These are phyloP conservation scores for Draba incana DNA, from an alignment of 345 rosid genomes.

Conservation along the genomic window DNA sequence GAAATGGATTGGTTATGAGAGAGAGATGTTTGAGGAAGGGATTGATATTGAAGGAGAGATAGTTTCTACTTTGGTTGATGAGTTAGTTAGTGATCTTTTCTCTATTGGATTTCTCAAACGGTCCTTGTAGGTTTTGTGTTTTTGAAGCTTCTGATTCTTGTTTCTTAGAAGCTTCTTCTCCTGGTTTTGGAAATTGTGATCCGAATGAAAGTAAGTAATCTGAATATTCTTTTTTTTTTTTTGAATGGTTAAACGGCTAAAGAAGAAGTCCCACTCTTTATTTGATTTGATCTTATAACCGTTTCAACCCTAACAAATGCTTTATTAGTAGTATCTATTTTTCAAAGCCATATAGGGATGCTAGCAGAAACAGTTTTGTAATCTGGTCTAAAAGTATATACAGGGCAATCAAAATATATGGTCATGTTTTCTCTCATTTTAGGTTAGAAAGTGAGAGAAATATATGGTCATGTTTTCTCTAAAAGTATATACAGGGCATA, in stretches of 20 bases:
- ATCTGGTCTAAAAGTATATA: no score
- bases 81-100: conserved; percentile 58
- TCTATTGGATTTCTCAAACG: conserved; percentile 18
- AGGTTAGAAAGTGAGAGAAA: no score
- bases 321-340: no score
- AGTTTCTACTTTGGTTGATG: conserved; percentile 61
- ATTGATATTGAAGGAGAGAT: conserved; percentile 62
- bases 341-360: no score
- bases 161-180: conserved; percentile 7
- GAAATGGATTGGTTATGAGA: conserved; percentile 78
- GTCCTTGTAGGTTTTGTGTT: background rate
- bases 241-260: background rate
- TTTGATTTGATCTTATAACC: no score
- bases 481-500: no score
- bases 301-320: no score
- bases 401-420: no score
- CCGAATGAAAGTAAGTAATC: conserved; percentile 15
- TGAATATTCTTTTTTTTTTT: background rate
- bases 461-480: no score
- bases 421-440: no score
- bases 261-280: background rate
- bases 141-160: conserved; percentile 7
- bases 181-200: background rate
- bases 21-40: conserved; percentile 64
- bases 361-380: no score